Percentiles rank a stretch among this genome's conserved stretches.
Conservation (phyloP, 805 yeast species). For the Ogataea saltuana region DNA sequence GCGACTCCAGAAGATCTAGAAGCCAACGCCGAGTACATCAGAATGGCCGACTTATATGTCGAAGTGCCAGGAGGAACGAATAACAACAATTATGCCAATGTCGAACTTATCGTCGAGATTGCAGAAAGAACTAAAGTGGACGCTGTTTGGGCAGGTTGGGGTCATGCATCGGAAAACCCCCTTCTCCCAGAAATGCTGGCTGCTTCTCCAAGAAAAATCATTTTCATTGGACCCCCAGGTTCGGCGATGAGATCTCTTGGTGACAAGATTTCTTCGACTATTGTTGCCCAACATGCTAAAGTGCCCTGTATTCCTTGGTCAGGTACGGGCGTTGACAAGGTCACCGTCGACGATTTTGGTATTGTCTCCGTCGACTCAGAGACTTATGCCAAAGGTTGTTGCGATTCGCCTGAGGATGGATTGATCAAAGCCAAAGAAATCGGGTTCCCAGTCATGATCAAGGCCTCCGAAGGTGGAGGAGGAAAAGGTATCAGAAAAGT, state of each 20-base stretch:
- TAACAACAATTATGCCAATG: constrained; percentile 97
- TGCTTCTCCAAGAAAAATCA: constrained; percentile 83
- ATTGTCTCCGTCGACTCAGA: constrained; percentile 88
- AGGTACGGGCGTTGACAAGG: constrained; percentile 94
- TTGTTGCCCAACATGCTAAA: constrained; percentile 97
- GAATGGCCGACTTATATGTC: constrained; percentile 98
- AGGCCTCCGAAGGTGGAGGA: constrained; percentile 99
- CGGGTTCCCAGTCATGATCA: constrained; percentile 98
- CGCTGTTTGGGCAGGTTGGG: constrained; percentile 99
- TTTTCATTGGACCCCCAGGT: constrained; percentile 99
- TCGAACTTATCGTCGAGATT: constrained; percentile 91
- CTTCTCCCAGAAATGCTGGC: constrained; percentile 90
- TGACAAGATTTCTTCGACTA: constrained; percentile 96
- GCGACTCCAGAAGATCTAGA: constrained; percentile 99
- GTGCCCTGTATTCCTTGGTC: constrained; percentile 99
- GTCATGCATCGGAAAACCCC: constrained; percentile 99
- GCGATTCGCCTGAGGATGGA: constrained; percentile 84
- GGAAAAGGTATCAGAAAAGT: constrained; percentile 99
- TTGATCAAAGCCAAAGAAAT: constrained; percentile 77
- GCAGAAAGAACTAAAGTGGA: constrained; percentile 97
- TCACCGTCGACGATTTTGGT: constrained; percentile 67
- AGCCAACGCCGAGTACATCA: constrained; percentile 95
- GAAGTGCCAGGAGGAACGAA: constrained; percentile 99
- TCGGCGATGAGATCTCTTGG: constrained; percentile 99
- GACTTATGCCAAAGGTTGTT: constrained; percentile 86